Evolutionary conservation across 148 eudicot species (phyloP), one percentile per base, ranked within the genome.

Genomic region (Tetragonia tetragonoides): DNA sequence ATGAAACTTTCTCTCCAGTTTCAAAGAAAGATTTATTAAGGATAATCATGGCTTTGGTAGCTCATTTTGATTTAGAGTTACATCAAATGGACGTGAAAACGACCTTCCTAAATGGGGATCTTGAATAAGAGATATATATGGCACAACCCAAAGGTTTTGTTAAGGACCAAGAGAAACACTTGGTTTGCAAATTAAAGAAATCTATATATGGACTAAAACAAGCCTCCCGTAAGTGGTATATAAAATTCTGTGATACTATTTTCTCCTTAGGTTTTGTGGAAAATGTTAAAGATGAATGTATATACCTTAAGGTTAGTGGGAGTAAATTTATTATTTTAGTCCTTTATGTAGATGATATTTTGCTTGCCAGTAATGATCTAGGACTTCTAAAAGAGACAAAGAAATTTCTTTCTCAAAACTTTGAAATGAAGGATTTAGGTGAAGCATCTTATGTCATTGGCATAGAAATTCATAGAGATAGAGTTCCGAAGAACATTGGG

Each of bases 251-350:
- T 41, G 59, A 70, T 47, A 70, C 10, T 39, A 46, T 70, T 3
- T 46, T 39, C 10, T 46, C 73, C 17, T 67, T 67, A 39, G 49
- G 70, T 39, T 62, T 74, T 74, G 1, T 18, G 11, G 77, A 62
- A 74, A 74, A 15, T 56, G 62, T 17, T 5, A 23, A 34, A 57
- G 76, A 73, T 59, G 37, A 47, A 7, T 42, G 68, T 38, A 61
- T 61, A 39, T 74, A 74, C 46, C 67, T 5, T 10, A 74, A 74
- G 68, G 16, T 74, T 8, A 74, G 68, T 74, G 77, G 77, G 77
- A 61, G 37, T n/a, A 61, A 62, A 68, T 74, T 61, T 74, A 21
- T 62, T 11, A 39, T 74, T 42, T 15, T 59, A 14, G 44, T 74
- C 12, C 66, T 73, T 39, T 57, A 17, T 57, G 66, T n/a, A n/a